Base-by-base conservation (phyloP, 495 filamentous ascomycete species). In the Aspergillus saccharolyticus region DNA sequence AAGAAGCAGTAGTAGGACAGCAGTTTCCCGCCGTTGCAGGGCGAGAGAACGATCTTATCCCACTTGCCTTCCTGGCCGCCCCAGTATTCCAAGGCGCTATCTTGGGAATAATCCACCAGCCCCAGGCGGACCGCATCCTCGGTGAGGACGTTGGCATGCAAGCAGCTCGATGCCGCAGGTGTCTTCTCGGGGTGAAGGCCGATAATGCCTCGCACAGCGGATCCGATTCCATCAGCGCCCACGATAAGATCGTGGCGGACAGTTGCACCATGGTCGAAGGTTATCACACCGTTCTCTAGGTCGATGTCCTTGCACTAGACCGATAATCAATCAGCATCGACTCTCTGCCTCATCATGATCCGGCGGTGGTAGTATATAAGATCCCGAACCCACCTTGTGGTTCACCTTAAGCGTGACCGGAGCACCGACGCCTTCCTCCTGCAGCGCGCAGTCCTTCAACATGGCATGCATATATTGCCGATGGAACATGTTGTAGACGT, bases 401-500 rank as follows among this genome's bases (percentile, higher is more conserved):
- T 81, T 78, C 3, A 81, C 73, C 19, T 65, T 46, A 17, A 81
- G 54, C 30, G 58, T 69, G 1, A 71, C 74, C 0, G 78, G 79
- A 0, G 49, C 66, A 6, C 78, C 78, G n/a, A 72, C 65, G 1
- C 77, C 75, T 7, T 71, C 64, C 21, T 71, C 69, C 9, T 66
- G 71, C 53, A 78, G 14, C 0, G 79, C 80, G 17, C 70, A 71
- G 22, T 78, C 74, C 67, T 71, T 78, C 62, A 83, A 59, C 76
- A 82, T 79, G 6, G 66, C 57, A 60, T 83, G 80, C 78, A 83
- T 81, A 56, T 82, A 70, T 51, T 76, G 73, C 1, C 80, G 74
- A 54, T 83, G 80, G 59, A 82, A 82, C 78, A 82, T 80, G 65
- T 80, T 78, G 60, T 81, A 80, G 20, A 64, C 72, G 60, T 74